Conservation (phyloP, 176 grass and related monocot species). For the Typha latifolia region DNA sequence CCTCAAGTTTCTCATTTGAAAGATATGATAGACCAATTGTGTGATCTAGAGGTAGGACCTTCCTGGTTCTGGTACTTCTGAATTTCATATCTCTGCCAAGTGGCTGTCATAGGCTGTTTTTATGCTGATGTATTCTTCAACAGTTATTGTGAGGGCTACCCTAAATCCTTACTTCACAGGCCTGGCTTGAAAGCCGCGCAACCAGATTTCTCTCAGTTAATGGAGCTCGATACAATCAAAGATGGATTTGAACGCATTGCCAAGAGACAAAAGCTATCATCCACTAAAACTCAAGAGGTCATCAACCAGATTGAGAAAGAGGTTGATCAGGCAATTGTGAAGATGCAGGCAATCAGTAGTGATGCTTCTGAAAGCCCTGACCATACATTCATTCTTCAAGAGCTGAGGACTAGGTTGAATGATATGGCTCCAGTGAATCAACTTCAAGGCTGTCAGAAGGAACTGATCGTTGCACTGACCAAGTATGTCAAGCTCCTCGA, state of each 20-base stretch:
- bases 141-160: too few species aligned
- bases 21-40: too few species aligned
- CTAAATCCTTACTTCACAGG: not conserved
- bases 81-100: too few species aligned
- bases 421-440: conserved; percentile 42
- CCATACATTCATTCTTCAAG: conserved; percentile 35
- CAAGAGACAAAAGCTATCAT: conserved; percentile 51
- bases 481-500: conserved; percentile 73
- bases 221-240: conserved; percentile 70
- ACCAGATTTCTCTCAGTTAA: conserved; percentile 17
- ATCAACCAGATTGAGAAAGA: conserved; percentile 54
- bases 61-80: too few species aligned
- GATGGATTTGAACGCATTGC: conserved; percentile 64
- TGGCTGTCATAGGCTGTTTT: too few species aligned
- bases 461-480: conserved; percentile 51
- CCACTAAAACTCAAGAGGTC: conserved; percentile 41
- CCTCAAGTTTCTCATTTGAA: too few species aligned
- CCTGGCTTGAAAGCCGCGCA: not conserved
- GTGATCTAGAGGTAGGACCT: too few species aligned
- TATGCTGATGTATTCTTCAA: too few species aligned
- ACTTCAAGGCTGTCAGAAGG: conserved; percentile 68
- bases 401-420: conserved; percentile 51
- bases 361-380: conserved; percentile 32
- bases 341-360: conserved; percentile 52
- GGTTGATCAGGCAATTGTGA: conserved; percentile 35